Evolutionary conservation across 768 basidiomycete genomes (phyloP).

Genomic region (Hygrophoropsis aurantiaca): DNA sequence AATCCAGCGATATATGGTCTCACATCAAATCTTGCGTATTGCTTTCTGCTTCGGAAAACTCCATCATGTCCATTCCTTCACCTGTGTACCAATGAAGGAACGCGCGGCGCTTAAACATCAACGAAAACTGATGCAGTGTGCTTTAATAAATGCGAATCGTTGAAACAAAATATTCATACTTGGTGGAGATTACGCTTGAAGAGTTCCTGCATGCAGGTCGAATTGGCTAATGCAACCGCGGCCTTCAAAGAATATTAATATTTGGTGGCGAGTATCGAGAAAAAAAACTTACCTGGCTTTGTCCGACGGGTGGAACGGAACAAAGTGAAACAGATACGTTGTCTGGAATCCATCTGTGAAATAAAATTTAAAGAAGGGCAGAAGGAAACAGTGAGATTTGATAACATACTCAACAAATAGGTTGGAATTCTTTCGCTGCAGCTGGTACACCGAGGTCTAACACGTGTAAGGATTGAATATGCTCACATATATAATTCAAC

Average conservation of each 20-base stretch:
- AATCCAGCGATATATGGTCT: slow-evolving; percentile 27
- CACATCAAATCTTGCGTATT: slow-evolving; percentile 80
- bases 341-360: slow-evolving; percentile 83
- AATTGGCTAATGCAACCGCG: slow-evolving; percentile 72
- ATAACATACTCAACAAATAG: slow-evolving; percentile 75
- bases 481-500: slow-evolving; percentile 15
- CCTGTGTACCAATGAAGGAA: slow-evolving; percentile 92
- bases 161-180: slow-evolving; percentile 36
- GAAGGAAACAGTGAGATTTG: background rate
- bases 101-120: slow-evolving; percentile 83
- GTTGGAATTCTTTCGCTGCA: slow-evolving; percentile 73
- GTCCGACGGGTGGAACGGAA: slow-evolving; percentile 80
- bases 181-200: slow-evolving; percentile 72
- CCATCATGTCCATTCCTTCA: slow-evolving; percentile 85
- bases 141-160: background rate
- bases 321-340: slow-evolving; percentile 85
- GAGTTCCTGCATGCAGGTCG: slow-evolving; percentile 82
- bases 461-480: slow-evolving; percentile 6
- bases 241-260: slow-evolving; percentile 40
- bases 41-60: slow-evolving; percentile 87
- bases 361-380: slow-evolving; percentile 4
- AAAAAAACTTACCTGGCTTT: slow-evolving; percentile 52
- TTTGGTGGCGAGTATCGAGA: background rate
- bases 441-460: slow-evolving; percentile 67
- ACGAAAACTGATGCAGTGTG: slow-evolving; percentile 51